Conservation (phyloP, 2,329 filamentous ascomycete species). For the Escovopsis sp. region DNA sequence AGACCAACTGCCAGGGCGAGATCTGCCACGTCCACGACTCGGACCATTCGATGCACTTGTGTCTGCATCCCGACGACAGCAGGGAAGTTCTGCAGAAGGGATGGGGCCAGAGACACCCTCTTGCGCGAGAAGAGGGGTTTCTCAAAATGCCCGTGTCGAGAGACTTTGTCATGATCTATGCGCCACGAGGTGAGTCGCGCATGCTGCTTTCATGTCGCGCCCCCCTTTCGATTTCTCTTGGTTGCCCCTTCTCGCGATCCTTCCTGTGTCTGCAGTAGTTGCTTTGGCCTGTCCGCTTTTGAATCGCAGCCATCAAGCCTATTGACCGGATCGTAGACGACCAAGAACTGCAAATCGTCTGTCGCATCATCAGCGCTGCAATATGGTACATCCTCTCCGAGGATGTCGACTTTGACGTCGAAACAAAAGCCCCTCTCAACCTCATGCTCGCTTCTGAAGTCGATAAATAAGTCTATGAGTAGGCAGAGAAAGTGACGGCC, state of each 20-base stretch:
- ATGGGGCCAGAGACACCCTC: conserved; percentile 60
- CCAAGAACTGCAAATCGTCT: conserved; percentile 51
- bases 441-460: background rate
- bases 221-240: no score
- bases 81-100: conserved; percentile 56
- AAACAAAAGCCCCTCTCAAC: background rate
- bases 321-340: conserved; percentile 26
- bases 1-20: conserved; percentile 64
- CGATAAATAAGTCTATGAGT: no score
- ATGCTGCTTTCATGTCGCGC: background rate
- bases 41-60: conserved; percentile 67
- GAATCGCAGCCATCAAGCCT: background rate
- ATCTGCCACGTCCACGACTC: conserved; percentile 66
- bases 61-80: conserved; percentile 65
- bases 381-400: conserved; percentile 49
- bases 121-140: conserved; percentile 53
- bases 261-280: background rate
- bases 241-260: background rate
- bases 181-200: conserved; percentile 41
- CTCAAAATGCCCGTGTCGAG: conserved; percentile 50
- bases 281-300: no score
- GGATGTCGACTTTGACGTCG: conserved; percentile 21
- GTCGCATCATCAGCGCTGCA: conserved; percentile 57
- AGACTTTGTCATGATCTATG: conserved; percentile 73
- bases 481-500: no score